Percentiles rank a stretch among this genome's conserved stretches.
phyloP scores from a whole-genome alignment of 176 grass and related monocot species.

The Avena sativa region DNA sequence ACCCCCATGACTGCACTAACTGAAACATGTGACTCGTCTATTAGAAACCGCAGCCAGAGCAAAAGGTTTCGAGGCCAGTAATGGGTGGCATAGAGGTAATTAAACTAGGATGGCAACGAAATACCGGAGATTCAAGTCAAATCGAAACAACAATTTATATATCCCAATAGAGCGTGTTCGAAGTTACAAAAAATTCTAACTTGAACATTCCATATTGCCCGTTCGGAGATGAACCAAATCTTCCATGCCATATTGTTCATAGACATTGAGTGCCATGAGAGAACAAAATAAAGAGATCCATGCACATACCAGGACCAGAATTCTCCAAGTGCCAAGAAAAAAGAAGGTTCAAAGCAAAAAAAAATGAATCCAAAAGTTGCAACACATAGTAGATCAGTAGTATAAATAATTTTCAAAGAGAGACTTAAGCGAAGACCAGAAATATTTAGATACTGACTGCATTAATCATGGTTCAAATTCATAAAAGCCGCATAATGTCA shows the following conservation, averaged over 20 bases:
- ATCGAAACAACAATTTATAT: background rate
- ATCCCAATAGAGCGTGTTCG: background rate
- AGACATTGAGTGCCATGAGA: too few relatives aligned
- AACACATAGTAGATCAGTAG: too few relatives aligned
- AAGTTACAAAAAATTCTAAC: background rate
- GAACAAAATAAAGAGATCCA: too few relatives aligned
- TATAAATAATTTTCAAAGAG: too few relatives aligned
- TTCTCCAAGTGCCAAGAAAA: too few relatives aligned
- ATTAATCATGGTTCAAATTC: too few relatives aligned
- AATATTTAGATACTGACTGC: too few relatives aligned
- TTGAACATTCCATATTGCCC: background rate
- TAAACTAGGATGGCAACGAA: background rate
- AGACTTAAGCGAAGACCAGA: too few relatives aligned
- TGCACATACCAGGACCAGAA: too few relatives aligned
- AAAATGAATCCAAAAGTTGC: too few relatives aligned
- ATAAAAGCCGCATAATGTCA: too few relatives aligned
- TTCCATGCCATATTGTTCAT: background rate
- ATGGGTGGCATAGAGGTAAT: background rate
- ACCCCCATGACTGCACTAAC: constrained; percentile 47
- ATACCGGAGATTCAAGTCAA: background rate
- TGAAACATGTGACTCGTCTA: constrained; percentile 57
- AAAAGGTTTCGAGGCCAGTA: constrained; percentile 65
- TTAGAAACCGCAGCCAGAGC: constrained; percentile 70
- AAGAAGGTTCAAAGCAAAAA: too few relatives aligned
- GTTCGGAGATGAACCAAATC: background rate